A percentile compares a stretch with the other conserved stretches of the same genome.
phyloP scores from a whole-genome alignment of 257 asterid genomes.

The Solanum appendiculatum region DNA sequence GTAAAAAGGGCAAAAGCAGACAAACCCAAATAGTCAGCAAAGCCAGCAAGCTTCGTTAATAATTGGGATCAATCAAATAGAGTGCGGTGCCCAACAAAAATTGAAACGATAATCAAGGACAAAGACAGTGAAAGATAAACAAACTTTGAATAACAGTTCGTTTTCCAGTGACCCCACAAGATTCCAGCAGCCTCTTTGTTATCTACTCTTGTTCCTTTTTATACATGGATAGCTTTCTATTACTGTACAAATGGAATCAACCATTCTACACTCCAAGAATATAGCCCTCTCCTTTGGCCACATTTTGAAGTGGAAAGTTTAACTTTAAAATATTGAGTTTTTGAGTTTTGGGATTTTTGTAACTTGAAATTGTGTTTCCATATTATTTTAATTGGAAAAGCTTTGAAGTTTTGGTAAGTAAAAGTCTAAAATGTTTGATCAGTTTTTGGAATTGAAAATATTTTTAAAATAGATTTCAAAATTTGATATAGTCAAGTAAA shows the following conservation, averaged over 20 bases:
- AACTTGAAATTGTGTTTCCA: not conserved
- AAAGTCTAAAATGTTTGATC: not conserved
- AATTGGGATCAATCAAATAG: not conserved
- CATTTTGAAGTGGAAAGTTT: not conserved
- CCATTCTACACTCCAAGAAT: not conserved
- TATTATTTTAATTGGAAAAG: not conserved
- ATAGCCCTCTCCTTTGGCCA: not conserved
- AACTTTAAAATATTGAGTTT: not conserved
- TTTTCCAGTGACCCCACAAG: not conserved
- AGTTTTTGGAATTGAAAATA: not conserved
- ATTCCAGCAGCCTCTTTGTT: not conserved
- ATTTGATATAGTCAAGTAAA: not conserved
- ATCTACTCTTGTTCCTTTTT: not conserved
- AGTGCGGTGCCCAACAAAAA: not conserved
- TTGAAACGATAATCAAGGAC: conserved; percentile 2
- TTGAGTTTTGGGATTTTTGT: no score
- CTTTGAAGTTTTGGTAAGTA: not conserved
- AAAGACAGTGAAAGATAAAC: conserved; percentile 10
- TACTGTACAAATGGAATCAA: not conserved
- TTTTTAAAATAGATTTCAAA: not conserved
- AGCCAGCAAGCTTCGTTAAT: not conserved
- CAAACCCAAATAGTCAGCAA: conserved; percentile 23
- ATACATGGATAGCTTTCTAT: not conserved
- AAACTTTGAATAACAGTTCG: not conserved
- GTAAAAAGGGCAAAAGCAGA: conserved; percentile 15